phyloP scores from a whole-genome alignment of 805 yeast genomes.

The Lachancea mirantina region DNA sequence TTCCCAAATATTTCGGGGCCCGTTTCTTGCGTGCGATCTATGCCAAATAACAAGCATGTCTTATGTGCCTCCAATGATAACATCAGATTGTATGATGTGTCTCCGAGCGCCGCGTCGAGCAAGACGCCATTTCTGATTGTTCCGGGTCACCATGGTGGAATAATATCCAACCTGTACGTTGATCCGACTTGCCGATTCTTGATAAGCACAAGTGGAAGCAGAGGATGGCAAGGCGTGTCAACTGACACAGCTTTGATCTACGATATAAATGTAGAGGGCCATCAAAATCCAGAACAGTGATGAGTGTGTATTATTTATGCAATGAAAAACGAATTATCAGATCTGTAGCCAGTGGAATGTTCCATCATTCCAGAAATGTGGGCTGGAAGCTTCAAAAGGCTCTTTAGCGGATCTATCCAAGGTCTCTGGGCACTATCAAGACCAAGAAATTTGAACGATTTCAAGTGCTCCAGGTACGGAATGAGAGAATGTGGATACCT shows the following conservation, averaged over 20 bases:
- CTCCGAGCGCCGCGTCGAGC: slow-evolving; percentile 32
- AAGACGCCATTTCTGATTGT: slow-evolving; percentile 75
- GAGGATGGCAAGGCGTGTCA: slow-evolving; percentile 88
- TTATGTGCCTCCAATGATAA: slow-evolving; percentile 89
- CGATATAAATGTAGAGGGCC: slow-evolving; percentile 50
- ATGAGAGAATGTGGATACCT: slow-evolving; percentile 1
- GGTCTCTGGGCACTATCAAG: slow-evolving; percentile 3
- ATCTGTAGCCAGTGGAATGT: too few species aligned
- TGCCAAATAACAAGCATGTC: slow-evolving; percentile 75
- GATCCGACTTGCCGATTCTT: slow-evolving; percentile 85
- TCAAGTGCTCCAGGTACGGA: slow-evolving; percentile 5
- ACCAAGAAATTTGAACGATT: slow-evolving; percentile 5
- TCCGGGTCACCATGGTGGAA: slow-evolving; percentile 96
- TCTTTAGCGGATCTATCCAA: slow-evolving; percentile 9
- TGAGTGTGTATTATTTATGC: slow-evolving; percentile 5
- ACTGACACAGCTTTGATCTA: slow-evolving; percentile 79
- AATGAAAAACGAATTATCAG: too few species aligned
- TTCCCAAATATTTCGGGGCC: slow-evolving; percentile 90
- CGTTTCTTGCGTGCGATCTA: slow-evolving; percentile 67
- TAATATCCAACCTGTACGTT: slow-evolving; percentile 63
- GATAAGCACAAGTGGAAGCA: slow-evolving; percentile 86
- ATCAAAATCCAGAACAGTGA: background rate
- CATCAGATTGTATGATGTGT: slow-evolving; percentile 75
- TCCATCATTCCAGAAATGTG: too few species aligned
- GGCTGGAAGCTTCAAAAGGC: slow-evolving; percentile 5